These are phyloP conservation scores for Epichloe typhina DNA, from an alignment of 2,329 filamentous ascomycete genomes.

Conservation along the genomic window DNA sequence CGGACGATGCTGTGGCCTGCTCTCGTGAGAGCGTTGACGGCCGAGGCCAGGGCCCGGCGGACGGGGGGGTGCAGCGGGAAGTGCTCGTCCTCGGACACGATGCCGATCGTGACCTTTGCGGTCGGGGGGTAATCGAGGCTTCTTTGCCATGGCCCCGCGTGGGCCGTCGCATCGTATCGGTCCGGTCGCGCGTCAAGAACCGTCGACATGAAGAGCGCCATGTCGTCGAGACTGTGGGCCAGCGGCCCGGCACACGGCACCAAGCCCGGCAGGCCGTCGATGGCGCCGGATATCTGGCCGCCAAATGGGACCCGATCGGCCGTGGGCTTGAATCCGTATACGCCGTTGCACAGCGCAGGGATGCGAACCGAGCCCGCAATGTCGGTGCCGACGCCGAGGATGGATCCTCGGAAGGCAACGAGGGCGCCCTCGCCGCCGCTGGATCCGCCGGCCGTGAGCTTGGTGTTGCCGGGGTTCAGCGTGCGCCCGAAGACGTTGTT, in stretches of 20 bases:
- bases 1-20: constrained; percentile 32
- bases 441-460: constrained; percentile 13
- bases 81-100: constrained; percentile 31
- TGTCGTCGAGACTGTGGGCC: constrained; percentile 22
- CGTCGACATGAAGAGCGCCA: constrained; percentile 17
- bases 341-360: constrained; percentile 39
- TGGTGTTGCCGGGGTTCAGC: constrained; percentile 21
- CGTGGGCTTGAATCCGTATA: constrained; percentile 42
- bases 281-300: constrained; percentile 12
- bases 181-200: constrained; percentile 28
- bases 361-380: constrained; percentile 35
- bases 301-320: constrained; percentile 39
- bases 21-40: constrained; percentile 22
- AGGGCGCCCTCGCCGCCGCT: constrained; percentile 14
- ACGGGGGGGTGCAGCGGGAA: constrained; percentile 40
- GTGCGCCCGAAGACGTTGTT: constrained; percentile 17
- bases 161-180: constrained; percentile 27
- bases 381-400: constrained; percentile 14
- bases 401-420: constrained; percentile 12
- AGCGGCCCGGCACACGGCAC: constrained; percentile 28
- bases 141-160: constrained; percentile 32
- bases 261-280: constrained; percentile 10
- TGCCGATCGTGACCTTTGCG: constrained; percentile 29
- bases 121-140: constrained; percentile 9
- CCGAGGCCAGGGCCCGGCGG: constrained; percentile 27